Base-by-base conservation (phyloP, 1,139 yeast genomes). In the Yarrowia galli region DNA sequence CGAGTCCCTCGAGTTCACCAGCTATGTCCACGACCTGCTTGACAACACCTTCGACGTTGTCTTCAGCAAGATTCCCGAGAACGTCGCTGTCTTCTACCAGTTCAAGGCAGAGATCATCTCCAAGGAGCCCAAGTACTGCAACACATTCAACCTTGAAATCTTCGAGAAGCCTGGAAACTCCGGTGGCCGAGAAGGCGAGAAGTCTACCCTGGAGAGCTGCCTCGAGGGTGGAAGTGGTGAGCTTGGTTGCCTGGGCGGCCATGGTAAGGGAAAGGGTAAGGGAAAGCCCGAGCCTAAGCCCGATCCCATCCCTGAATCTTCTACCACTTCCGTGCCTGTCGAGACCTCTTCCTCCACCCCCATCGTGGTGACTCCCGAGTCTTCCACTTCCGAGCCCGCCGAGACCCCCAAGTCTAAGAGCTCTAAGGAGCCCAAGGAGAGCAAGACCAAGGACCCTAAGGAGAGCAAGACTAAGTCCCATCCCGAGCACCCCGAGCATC, bases 101-200 rank as follows among this genome's bases (percentile, higher is more conserved):
- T 51, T 51, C 56, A 40, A 12, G 3, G 56, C 56, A 12, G 0
- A 20, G 42, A 15, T 51, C 12, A 35, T 51, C 28, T 51, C 56
- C 42, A 35, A 51, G 56, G 56, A 51, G 42, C 15, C 20, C 42
- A 32, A 35, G 56, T 51, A 51, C 56, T 51, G 56, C 28, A 51
- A 51, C 56, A 35, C 40, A 13, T 25, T 51, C 10, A 10, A 51
- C 13, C 42, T 35, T 12, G 25, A 51, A 42, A 35, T 51, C 18
- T 51, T 32, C 8, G 10, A 12, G 28, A 6, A 51, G 15, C 56
- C 56, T 7, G 56, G 56, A 2, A 5, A 13, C 13, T 51, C 56
- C 20, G 56, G 56, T 1, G 42, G 56, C 42, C 15, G 9, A 7
- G 28, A 51, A 1, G 20, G 56, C 18, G 40, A 18, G n/a, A 35